Base-by-base conservation (phyloP, 129 eudicot species). In the Tagetes patula region DNA sequence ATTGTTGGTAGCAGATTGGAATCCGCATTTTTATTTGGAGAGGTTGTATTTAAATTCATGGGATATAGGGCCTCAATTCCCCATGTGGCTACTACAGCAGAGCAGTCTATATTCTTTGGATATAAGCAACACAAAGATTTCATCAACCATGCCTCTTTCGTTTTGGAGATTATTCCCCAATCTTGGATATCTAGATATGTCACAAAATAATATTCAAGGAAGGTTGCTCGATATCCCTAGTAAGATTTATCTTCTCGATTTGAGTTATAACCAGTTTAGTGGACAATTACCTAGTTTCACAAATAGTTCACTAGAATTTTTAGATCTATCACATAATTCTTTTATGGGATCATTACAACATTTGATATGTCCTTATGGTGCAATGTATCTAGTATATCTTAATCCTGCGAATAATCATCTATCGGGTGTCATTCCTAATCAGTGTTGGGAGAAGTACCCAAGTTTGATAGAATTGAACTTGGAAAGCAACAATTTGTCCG, bases 251-350 rank as follows among this genome's bases (percentile, higher is more conserved):
- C 2, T 2, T 1, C 20, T 79, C 12, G 30, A 65, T 20, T 75
- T 83, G 61, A 68, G 67, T 65, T 73, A 77, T 61, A 85, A 85
- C 43, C n/a, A 40, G 0, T 82, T 81, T 34, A 74, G 37, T 0
- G 88, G 83, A 14, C 37, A 59, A 3, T 59, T 84, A 38, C 83
- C 85, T 1, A 45, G 54, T 9, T 10, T 77, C 49, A 41, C 11
- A 27, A 55, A 27, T 55, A 6, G 11, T 55, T 55, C 61, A 27
- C 68, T 4, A 1, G 2, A 0, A 1, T 0, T 0, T 5, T 8
- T 84, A 13, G 85, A 81, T 65, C 76, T 85, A 3, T 82, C 84
- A 27, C 12, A 71, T 10, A 85, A 85, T 52, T 66, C 32, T 0
- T 75, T 82, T 56, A 14, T 47, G 0, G 84, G 84, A 27, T 50